phyloP scores from a whole-genome alignment of 257 asterid species.

The Nicotiana knightiana region DNA sequence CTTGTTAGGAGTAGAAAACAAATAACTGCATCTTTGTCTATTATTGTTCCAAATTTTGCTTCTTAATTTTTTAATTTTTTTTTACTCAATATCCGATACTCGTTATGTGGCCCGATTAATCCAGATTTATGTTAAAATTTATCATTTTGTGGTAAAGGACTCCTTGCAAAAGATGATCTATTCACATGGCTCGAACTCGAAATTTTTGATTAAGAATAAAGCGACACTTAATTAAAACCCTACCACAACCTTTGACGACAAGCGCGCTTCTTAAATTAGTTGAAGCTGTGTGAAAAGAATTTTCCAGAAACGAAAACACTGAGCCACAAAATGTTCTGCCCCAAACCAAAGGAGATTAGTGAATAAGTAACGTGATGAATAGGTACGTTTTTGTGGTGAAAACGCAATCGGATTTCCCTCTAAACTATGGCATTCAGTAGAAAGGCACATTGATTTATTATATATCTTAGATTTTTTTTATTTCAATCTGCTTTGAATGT shows the following conservation, averaged over 20 bases:
- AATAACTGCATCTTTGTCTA: neutral
- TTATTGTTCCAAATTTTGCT: neutral
- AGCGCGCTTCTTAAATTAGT: neutral
- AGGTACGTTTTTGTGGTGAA: neutral
- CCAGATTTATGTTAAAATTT: too few relatives aligned
- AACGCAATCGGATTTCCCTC: neutral
- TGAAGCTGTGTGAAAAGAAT: neutral
- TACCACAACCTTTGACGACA: too few relatives aligned
- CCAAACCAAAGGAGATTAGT: neutral
- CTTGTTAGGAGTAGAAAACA: neutral
- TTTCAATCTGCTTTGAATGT: neutral
- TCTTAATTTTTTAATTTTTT: neutral
- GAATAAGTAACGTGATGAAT: neutral
- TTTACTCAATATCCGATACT: too few relatives aligned
- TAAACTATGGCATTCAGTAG: neutral
- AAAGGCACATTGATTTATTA: neutral
- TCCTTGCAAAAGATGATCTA: too few relatives aligned
- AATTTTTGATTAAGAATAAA: too few relatives aligned
- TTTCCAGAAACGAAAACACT: neutral
- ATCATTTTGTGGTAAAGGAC: too few relatives aligned
- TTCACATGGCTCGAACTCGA: too few relatives aligned
- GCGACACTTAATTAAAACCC: too few relatives aligned
- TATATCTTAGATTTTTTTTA: neutral
- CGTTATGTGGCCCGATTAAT: too few relatives aligned
- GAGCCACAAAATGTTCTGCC: neutral